Conservation (phyloP, 306 rosid genomes). For the Pterocarpus santalinus region DNA sequence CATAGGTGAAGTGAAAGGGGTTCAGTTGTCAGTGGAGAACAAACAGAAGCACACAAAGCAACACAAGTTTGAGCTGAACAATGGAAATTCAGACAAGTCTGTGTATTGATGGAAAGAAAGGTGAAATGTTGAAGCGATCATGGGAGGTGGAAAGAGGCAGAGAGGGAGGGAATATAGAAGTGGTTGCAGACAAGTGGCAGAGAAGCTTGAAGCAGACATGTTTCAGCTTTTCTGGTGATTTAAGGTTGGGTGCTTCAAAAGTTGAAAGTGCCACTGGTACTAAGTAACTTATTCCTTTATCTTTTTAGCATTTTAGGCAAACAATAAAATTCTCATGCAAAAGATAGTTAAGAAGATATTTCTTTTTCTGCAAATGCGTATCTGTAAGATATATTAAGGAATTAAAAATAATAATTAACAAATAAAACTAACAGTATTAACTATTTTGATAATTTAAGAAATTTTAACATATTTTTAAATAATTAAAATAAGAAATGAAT, state of each 20-base stretch:
- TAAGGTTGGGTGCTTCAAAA: not conserved
- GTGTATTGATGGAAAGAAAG: not conserved
- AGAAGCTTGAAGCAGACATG: not conserved
- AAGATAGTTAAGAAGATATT: not conserved
- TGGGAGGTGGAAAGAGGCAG: not conserved
- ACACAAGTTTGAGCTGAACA: not conserved
- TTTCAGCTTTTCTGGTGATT: not conserved
- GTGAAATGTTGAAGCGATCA: not conserved
- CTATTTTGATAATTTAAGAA: too few species aligned
- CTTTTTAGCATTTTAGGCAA: not conserved
- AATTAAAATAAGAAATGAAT: too few species aligned
- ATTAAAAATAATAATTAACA: too few species aligned
- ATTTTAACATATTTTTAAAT: too few species aligned
- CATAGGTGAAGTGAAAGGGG: slow-evolving; percentile 20
- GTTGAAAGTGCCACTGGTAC: not conserved
- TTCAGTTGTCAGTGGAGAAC: not conserved
- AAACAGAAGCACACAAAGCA: not conserved
- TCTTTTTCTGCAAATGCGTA: too few species aligned
- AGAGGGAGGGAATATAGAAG: not conserved
- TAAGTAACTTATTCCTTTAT: not conserved
- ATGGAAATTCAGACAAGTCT: slow-evolving; percentile 6
- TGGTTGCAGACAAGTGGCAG: not conserved
- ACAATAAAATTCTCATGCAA: not conserved
- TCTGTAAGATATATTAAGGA: too few species aligned
- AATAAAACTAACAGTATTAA: too few species aligned